phyloP scores from a whole-genome alignment of 1,139 yeast genomes.

The Scheffersomyces illinoinensis region DNA sequence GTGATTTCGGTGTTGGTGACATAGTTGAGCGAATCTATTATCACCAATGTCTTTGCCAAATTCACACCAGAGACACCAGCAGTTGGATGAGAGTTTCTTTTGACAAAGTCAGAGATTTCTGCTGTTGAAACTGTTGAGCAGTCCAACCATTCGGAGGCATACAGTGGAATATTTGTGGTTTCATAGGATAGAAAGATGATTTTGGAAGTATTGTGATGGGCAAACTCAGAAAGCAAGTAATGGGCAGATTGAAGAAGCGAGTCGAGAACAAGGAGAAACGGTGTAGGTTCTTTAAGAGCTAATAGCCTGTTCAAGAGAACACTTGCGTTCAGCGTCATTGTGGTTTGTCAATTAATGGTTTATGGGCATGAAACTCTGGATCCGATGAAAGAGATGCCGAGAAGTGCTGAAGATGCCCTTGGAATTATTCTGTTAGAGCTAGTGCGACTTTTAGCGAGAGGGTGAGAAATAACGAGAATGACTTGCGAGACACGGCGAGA shows the following conservation, averaged over 20 bases:
- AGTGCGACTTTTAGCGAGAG: not conserved
- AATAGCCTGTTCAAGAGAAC: conserved; percentile 64
- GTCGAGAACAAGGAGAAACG: conserved; percentile 70
- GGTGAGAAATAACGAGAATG: too few species aligned
- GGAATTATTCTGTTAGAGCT: not conserved
- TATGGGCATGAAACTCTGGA: not conserved
- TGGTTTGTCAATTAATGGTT: not conserved
- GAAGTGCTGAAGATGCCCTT: too few species aligned
- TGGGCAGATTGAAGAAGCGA: conserved; percentile 67
- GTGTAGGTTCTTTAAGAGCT: conserved; percentile 68
- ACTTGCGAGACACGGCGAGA: too few species aligned
- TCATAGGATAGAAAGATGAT: conserved; percentile 64
- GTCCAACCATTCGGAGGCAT: conserved; percentile 51
- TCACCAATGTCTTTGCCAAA: conserved; percentile 33
- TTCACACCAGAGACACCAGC: not conserved
- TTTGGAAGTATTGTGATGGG: conserved; percentile 29
- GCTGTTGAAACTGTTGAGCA: conserved; percentile 30
- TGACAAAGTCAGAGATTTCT: conserved; percentile 25
- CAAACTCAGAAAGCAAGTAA: conserved; percentile 57
- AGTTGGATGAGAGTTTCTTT: conserved; percentile 14
- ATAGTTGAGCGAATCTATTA: conserved; percentile 73
- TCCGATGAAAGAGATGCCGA: not conserved
- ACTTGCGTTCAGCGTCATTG: conserved; percentile 53
- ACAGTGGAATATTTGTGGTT: conserved; percentile 52
- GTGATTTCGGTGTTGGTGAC: conserved; percentile 49